These are phyloP conservation scores for Hypoxylon sp. DNA, from an alignment of 2,329 filamentous ascomycete species.

Conservation along the genomic window DNA sequence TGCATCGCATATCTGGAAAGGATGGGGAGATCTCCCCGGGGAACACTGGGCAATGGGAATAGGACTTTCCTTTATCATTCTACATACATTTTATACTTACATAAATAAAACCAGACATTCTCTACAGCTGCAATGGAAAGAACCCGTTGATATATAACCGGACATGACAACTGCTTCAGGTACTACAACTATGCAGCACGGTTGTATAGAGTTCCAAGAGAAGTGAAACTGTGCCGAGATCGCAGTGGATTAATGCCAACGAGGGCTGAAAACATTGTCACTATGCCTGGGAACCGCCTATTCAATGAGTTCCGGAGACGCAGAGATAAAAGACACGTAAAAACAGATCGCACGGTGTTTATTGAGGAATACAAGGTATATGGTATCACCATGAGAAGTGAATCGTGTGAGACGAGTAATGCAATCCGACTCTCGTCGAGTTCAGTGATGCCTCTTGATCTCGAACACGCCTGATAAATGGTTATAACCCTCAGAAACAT, in stretches of 20 bases:
- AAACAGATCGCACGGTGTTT: background rate
- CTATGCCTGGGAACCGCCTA: background rate
- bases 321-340: background rate
- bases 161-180: background rate
- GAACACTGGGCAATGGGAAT: conserved; percentile 1
- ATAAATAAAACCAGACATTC: conserved; percentile 7
- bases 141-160: no score
- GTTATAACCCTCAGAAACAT: conserved; percentile 3
- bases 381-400: background rate
- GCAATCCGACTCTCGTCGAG: conserved; percentile 19
- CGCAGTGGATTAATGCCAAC: background rate
- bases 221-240: background rate
- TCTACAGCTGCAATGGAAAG: background rate
- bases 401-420: conserved; percentile 13
- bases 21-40: background rate
- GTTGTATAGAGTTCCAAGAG: background rate
- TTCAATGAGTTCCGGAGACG: background rate
- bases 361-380: background rate
- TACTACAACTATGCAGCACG: background rate
- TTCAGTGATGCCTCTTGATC: conserved; percentile 13
- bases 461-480: conserved; percentile 14
- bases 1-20: conserved; percentile 6
- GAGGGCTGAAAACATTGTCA: background rate
- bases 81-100: background rate
- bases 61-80: conserved; percentile 10